Base-by-base conservation (phyloP, 371 early-diverging fungal genomes). In the Actinomucor elegans region DNA sequence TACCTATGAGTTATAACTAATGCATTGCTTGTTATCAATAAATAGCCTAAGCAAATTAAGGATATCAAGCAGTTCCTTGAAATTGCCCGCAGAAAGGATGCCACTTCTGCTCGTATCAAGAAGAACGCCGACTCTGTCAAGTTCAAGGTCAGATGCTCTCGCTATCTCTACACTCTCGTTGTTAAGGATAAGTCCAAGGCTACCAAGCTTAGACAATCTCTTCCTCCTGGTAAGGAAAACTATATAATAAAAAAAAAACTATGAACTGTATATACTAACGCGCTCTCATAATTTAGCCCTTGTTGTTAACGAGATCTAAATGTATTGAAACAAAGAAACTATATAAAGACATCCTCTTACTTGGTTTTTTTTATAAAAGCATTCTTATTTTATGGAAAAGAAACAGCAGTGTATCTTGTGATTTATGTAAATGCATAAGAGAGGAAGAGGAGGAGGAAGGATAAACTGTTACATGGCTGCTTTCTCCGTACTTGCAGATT, bases 101-200 rank as follows among this genome's bases (percentile, higher is more conserved):
- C 96, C 80, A 81, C 86, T 74, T 87, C 91, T 67, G 92, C 94
- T 66, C 89, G 86, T 72, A 89, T 98, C 85, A 97, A 97, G 94
- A 95, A 95, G 93, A 97, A 91, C 87, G 91, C 90, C 70, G 84
- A 83, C 69, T 78, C 87, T 69, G 83, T 86, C 91, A 98, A 98
- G 89, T 97, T 98, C 92, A 98, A 98, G 94, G 92, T 97, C 67
- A 89, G 99, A 72, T 94, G 97, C 89, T 92, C 96, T 53, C 86
- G 87, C 69, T 96, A 94, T 87, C 88, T 98, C 64, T 97, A 97
- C 92, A 98, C 99, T 59, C 87, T 98, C 59, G 90, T 93, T 54
- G 92, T 97, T 62, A 86, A 94, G 56, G 99, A 98, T 75, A 84
- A 89, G 67, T 88, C 87, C 71, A 97, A 96, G 91, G 99, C 98